Conservation (phyloP, 2,329 filamentous ascomycete genomes). For the Pseudophaeomoniella oleicola region DNA sequence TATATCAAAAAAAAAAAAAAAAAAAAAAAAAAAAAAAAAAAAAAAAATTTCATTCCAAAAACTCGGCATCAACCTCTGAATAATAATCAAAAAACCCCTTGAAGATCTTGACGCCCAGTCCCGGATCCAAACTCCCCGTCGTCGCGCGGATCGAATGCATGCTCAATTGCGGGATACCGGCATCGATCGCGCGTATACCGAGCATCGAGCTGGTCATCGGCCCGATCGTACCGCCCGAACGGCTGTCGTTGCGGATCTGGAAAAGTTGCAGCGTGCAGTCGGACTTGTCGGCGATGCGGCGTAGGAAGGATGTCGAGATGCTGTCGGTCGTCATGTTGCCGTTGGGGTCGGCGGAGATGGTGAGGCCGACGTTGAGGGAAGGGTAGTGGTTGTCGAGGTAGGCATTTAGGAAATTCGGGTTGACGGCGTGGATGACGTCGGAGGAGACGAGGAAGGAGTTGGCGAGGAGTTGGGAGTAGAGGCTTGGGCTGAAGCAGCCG, state of each 20-base stretch:
- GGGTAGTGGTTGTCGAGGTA: constrained; percentile 82
- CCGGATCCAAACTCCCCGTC: constrained; percentile 72
- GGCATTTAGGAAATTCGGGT: constrained; percentile 76
- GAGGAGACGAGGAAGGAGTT: constrained; percentile 85
- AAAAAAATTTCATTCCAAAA: constrained; percentile 38
- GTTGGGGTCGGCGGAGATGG: constrained; percentile 68
- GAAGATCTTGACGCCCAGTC: constrained; percentile 75
- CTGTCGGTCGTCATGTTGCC: constrained; percentile 94
- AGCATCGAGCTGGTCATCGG: constrained; percentile 71
- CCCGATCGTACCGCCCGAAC: constrained; percentile 87
- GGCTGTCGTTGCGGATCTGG: constrained; percentile 85
- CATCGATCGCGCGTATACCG: constrained; percentile 72
- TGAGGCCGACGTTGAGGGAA: constrained; percentile 74
- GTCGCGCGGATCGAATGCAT: constrained; percentile 92
- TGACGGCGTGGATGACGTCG: constrained; percentile 86
- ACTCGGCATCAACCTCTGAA: constrained; percentile 73
- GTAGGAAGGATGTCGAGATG: constrained; percentile 67
- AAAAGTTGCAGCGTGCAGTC: constrained; percentile 68
- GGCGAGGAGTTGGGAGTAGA: constrained; percentile 71
- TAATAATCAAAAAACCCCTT: constrained; percentile 78
- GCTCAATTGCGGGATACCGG: constrained; percentile 76
- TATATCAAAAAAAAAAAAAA: no score
- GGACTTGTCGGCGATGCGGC: constrained; percentile 60
- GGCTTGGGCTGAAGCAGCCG: constrained; percentile 28
- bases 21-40: no score